Evolutionary conservation across 2,329 filamentous ascomycete species (phyloP), one percentile per base, ranked within the genome.

Genomic region (Trichoderma arundinaceum): DNA sequence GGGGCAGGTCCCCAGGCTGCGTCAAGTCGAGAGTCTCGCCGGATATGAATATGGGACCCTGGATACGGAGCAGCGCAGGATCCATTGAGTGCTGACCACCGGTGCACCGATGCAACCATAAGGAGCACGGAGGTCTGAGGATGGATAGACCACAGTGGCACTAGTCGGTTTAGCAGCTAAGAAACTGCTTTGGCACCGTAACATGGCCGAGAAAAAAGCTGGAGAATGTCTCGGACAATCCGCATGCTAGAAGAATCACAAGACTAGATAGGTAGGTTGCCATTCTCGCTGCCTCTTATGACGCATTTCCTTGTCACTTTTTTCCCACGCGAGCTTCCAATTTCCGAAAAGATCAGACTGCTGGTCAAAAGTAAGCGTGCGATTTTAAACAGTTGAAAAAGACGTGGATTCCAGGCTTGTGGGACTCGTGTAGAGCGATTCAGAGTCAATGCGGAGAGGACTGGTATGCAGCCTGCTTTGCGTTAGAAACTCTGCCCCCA

Each of bases 221-320:
- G 59, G 48, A 51, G 59, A 62, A 53, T 62, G 48, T 62, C 48
- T 62, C 59, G 59, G 59, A 32, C 39, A 53, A 52, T 33, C 59
- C 59, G 59, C 43, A 38, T 59, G 32, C 28, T 43, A 12, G 59
- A 62, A 28, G 15, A 4, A 62, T 62, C 38, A 19, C 59, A 62
- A 62, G 48, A 43, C 48, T 35, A 32, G 38, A 38, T 39, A 9
- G 15, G 46, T 32, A 28, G 22, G 48, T 51, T 51, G 17, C 22
- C 13, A 22, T 32, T 28, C 9, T 32, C 10, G 38, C 12, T 32
- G 48, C 38, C 43, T 51, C 15, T 51, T 9, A 28, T 33, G 46
- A 41, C 33, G 22, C 53, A 43, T 10, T n/a, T 32, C 13, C 41
- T 12, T 28, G 12, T 35, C 28, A 12, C n/a, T 57, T 43, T 43